Evolutionary conservation across 148 eudicot species (phyloP), one percentile per base, ranked within the genome.

Genomic region (Pouteria glomerata): DNA sequence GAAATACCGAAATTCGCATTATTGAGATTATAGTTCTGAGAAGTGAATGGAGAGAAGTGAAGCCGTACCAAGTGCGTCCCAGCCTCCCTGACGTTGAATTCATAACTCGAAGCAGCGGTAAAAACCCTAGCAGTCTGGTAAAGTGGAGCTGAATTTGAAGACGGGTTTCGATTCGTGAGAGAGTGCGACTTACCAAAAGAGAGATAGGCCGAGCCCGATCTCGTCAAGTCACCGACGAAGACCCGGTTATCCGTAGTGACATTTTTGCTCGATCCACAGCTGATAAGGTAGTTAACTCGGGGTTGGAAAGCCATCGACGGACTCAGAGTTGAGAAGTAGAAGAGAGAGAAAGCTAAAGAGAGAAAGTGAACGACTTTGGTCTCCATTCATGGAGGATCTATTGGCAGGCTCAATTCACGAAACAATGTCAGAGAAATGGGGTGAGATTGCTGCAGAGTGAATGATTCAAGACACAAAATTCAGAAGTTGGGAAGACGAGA

Each of bases 51-150:
- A 5, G 73, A 81, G 68, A 95, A 95, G 79, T 95, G 99, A 27
- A 95, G 64, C 53, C 99, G 90, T 68, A 92, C 87, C 76, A 95
- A 82, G 62, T 89, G 91, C 71, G 81, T 68, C 30, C 97, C 99
- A 29, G 35, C 10, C 42, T 83, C 81, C 63, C 69, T 79, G 56
- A 95, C 77, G 12, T 18, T 69, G 70, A 95, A 87, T 19, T n/a
- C 63, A 64, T 91, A 95, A 18, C 79, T 79, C 7, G 86, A 77
- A n/a, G 81, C 33, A 14, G 72, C 59, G n/a, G 84, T 72, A 72
- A 91, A 95, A 59, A 91, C 87, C 68, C 96, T 83, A 34, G 99
- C 96, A 34, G 90, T 75, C 44, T 27, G 70, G 82, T 91, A 89
- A 77, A 95, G 69, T 26, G 57, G 29, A 58, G 85, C 56, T 4